These are phyloP conservation scores for Mucor sp. DNA, from an alignment of 371 early-diverging fungal species.

Conservation along the genomic window DNA sequence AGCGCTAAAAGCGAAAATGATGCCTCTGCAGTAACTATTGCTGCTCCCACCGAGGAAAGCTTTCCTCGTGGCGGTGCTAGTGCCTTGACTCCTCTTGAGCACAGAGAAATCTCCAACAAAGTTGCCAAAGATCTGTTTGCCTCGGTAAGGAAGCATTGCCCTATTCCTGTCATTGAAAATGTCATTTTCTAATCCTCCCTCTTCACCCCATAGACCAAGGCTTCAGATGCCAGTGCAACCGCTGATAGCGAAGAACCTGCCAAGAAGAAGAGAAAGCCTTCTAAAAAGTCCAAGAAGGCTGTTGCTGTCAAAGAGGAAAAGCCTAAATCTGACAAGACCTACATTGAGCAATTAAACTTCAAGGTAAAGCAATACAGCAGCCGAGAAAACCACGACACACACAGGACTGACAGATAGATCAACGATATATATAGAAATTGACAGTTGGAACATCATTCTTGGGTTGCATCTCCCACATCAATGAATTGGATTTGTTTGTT, in stretches of 20 bases:
- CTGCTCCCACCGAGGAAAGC: slow-evolving; percentile 38
- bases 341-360: slow-evolving; percentile 59
- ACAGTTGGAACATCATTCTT: slow-evolving; percentile 73
- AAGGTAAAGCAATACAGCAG: slow-evolving; percentile 66
- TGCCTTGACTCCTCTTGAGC: slow-evolving; percentile 82
- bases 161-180: too few species aligned
- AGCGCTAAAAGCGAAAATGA: slow-evolving; percentile 7
- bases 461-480: slow-evolving; percentile 80
- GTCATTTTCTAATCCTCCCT: background rate
- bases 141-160: slow-evolving; percentile 21
- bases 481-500: slow-evolving; percentile 78
- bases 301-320: slow-evolving; percentile 34
- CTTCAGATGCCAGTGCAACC: slow-evolving; percentile 1
- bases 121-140: slow-evolving; percentile 68
- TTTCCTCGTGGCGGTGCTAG: slow-evolving; percentile 87
- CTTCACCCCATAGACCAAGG: slow-evolving; percentile 14
- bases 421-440: slow-evolving; percentile 57
- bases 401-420: background rate
- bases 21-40: slow-evolving; percentile 27
- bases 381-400: background rate
- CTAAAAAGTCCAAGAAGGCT: slow-evolving; percentile 28
- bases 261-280: slow-evolving; percentile 59
- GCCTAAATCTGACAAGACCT: slow-evolving; percentile 41
- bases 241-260: slow-evolving; percentile 37
- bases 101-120: slow-evolving; percentile 74